Percentiles rank a stretch among this genome's conserved stretches.
These are phyloP conservation scores for Thuidium tamariscinum DNA, from an alignment of 225 moss, liverwort and hornwort genomes.

Conservation along the genomic window DNA sequence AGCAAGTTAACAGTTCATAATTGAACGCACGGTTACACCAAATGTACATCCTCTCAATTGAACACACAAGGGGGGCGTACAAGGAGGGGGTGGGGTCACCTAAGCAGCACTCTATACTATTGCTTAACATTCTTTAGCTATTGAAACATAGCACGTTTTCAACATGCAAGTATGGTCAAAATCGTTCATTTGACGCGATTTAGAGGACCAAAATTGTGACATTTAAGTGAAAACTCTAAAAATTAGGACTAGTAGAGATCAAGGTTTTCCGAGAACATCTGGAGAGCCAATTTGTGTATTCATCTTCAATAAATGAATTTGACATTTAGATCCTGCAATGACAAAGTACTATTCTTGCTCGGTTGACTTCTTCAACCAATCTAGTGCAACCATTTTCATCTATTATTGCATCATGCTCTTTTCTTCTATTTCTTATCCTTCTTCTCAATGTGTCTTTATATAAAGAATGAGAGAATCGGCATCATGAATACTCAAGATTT, in stretches of 20 bases:
- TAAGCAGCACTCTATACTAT: not conserved
- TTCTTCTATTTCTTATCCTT: not conserved
- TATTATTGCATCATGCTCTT: not conserved
- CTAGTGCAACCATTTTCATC: not conserved
- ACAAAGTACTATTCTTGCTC: not conserved
- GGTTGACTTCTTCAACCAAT: not conserved
- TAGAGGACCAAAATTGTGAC: not conserved
- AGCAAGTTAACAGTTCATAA: not conserved
- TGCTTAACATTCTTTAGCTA: not conserved
- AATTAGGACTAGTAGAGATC: not conserved
- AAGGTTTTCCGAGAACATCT: not conserved
- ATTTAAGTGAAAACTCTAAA: not conserved
- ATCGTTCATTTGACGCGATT: not conserved
- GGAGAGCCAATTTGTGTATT: not conserved
- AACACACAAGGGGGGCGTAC: not conserved
- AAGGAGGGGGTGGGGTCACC: not conserved
- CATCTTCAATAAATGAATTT: not conserved
- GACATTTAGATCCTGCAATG: not conserved
- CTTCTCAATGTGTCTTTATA: not conserved
- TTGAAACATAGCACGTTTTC: not conserved
- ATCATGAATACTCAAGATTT: not conserved
- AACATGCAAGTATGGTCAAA: not conserved
- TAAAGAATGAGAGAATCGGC: not conserved
- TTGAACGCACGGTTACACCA: not conserved
- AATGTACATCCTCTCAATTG: not conserved